A percentile compares a stretch with the other conserved stretches of the same genome.
Conservation (phyloP, 1,284 basidiomycete genomes). For the Trichosporon ovoides region DNA sequence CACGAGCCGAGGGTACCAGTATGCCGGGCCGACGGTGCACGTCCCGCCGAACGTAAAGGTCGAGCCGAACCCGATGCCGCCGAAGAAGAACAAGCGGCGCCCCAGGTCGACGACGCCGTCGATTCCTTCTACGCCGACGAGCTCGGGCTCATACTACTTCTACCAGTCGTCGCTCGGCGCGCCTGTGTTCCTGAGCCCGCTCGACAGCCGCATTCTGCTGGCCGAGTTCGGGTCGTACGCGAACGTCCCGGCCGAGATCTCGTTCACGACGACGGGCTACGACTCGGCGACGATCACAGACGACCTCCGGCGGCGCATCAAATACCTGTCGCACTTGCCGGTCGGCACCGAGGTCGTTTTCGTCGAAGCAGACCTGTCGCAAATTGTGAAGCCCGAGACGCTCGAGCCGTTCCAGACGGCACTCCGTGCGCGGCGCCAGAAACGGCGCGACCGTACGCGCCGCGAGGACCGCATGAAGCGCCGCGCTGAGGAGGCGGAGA, state of each 20-base stretch:
- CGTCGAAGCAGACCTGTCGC: constrained; percentile 76
- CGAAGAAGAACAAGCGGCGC: constrained; percentile 21
- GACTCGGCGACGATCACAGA: constrained; percentile 68
- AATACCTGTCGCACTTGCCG: constrained; percentile 89
- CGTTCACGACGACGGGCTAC: constrained; percentile 69
- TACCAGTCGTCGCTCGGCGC: constrained; percentile 92
- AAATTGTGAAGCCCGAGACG: constrained; percentile 66
- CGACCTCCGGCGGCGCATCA: constrained; percentile 86
- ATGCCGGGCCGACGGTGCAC: constrained; percentile 15
- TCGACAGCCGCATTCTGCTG: constrained; percentile 89
- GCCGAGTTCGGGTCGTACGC: constrained; percentile 77
- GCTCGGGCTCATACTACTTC: constrained; percentile 64
- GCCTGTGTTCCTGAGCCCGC: constrained; percentile 86
- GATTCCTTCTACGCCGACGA: constrained; percentile 22
- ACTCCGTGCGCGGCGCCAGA: constrained; percentile 66
- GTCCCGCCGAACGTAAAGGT: constrained; percentile 39
- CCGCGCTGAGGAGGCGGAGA: constrained; percentile 66
- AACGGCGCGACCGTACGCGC: constrained; percentile 67
- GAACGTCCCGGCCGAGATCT: constrained; percentile 76
- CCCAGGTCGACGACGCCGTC: constrained; percentile 33
- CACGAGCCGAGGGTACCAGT: constrained; percentile 3
- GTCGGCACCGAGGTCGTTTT: constrained; percentile 91
- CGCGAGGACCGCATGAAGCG: constrained; percentile 76
- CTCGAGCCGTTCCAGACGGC: constrained; percentile 73
- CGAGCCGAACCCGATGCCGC: constrained; percentile 41